Evolutionary conservation across 306 rosid genomes (phyloP), one percentile per base, ranked within the genome.

Genomic region (Quercus rubra): DNA sequence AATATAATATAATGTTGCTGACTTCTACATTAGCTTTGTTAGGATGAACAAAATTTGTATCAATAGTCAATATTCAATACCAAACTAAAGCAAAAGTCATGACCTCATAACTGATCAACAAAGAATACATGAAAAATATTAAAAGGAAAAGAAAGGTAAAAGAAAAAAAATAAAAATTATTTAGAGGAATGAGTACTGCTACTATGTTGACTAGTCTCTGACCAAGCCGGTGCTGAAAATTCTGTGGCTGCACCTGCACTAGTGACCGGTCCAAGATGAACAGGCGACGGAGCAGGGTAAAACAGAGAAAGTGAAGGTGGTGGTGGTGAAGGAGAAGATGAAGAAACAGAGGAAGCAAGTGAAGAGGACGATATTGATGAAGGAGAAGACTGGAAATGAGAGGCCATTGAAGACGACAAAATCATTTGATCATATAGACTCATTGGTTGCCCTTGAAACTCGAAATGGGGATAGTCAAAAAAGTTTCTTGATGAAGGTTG

Each of bases 311-410:
- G 12, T 31, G 80, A 54, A 27, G 64, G 38, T n/a, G 77, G 52
- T 70, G 75, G 89, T 33, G 75, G 59, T 3, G 78, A 21, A 17
- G 87, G 57, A 51, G 69, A 27, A 20, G 78, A 35, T n/a, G 85
- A 74, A 19, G 69, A 20, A 20, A 78, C 69, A 55, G 74, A 43
- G 30, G 82, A 67, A 21, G 55, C 76, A 33, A 75, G 58, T 1
- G 72, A 33, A 6, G 86, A 73, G 2, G 80, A 70, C 0, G 79
- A 64, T 3, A 73, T 28, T 73, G 77, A 55, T 55, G 77, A 52
- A 14, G 78, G 14, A 4, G 88, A 83, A 7, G 82, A 73, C 49
- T 79, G 90, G 74, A 82, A 23, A 71, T 79, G 75, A 58, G 88
- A 70, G 64, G 61, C 73, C 87, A 82, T 77, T 10, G 88, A 20